Base-by-base conservation (phyloP, 257 asterid genomes). In the Petunia axillaris region DNA sequence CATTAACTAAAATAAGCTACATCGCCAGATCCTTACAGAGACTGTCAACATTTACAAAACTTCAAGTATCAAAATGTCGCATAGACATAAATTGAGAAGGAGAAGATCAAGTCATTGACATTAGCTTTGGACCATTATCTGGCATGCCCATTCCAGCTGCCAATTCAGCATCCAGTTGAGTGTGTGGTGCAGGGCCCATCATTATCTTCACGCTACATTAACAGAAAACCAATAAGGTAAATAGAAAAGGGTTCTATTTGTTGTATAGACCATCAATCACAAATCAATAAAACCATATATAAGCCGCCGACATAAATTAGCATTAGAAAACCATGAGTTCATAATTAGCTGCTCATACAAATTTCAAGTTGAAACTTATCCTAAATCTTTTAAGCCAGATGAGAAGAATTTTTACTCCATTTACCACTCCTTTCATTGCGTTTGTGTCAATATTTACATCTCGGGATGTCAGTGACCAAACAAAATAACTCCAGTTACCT, bases 61-160 rank as follows among this genome's bases (percentile, higher is more conserved):
- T 50, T 46, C 1, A 35, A 71, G 66, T 74, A 52, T 10, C 57
- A 10, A 52, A 52, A 1, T 13, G 15, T 4, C 11, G 11, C 57
- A 52, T 52, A 52, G 57, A 52, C 1, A 52, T 13, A 52, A 38
- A 38, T 5, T 15, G 43, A 64, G 1, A 64, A 64, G 76, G 44
- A 53, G 57, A 64, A 25, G 77, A 76, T 84, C 78, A 84, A 41
- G 4, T n/a, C 88, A 83, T 85, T 39, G 90, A 60, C 98, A 94
- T 91, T n/a, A 94, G 86, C 89, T 93, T 94, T 14, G 98, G 98
- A 9, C 98, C 98, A 75, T 94, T 91, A 83, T 94, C 98, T 0
- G 98, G 98, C 92, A 80, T 87, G 57, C 98, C 98, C 98, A 94
- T 94, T 46, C 98, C 98, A 85, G 92, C 96, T 74, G 98, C 98